Base-by-base conservation (phyloP, 2,329 filamentous ascomycete genomes). In the Alternaria arbusti region DNA sequence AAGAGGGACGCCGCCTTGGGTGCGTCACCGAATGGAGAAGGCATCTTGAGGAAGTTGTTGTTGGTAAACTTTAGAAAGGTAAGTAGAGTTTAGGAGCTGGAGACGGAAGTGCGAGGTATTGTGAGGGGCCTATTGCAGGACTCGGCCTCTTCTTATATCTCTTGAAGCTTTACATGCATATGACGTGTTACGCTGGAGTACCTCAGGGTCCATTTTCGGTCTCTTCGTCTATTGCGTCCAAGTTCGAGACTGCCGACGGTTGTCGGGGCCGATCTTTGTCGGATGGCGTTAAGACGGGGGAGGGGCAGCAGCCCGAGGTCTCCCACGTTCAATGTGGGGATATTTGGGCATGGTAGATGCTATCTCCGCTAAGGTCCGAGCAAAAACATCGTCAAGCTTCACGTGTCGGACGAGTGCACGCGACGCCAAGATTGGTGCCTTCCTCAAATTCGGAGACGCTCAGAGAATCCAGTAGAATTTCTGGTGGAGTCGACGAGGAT, bases 1-100 rank as follows among this genome's bases (percentile, higher is more conserved):
- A 88, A 80, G 6, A 82, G 75, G 57, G 75, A 81, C 57, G 75
- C 76, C 4, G 78, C 67, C 47, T 73, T 64, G 2, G 73, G 72
- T 5, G 59, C 32, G 15, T 62, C 58, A 50, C 72, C 72, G 54
- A 80, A 80, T 17, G 66, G 59, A 63, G 72, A 70, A 64, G 67
- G 54, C 69, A 72, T 71, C 40, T 47, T 71, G 58, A 6, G 26
- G n/a, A 12, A 43, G 23, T 15, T 3, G 36, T 15, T 3, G 36
- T 22, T 15, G n/a, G 49, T 7, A n/a, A 5, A 28, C 17, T 47
- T 40, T 23, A n/a, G 11, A 7, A 40, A 6, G 11, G 45, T 25
- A 17, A 17, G 10, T 23, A 11, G 4, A 49, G 20, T 20, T 13
- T 22, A n/a, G 47, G 54, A 32, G 17, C 4, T 25, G 11, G 11